phyloP scores from a whole-genome alignment of 2,329 filamentous ascomycete genomes.

The Botrytis galanthina region DNA sequence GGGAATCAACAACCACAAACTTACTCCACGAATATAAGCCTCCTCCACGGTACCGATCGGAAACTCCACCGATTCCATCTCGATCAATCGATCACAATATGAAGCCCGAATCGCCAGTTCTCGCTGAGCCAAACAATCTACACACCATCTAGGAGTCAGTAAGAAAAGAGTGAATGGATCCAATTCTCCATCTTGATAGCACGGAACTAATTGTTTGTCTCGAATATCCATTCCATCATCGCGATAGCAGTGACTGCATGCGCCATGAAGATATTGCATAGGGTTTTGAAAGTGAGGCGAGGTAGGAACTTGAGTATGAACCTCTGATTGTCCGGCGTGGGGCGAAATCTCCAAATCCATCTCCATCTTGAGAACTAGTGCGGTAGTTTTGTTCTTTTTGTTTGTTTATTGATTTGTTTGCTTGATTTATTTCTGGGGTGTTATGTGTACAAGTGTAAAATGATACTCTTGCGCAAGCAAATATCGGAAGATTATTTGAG shows the following conservation, averaged over 20 bases:
- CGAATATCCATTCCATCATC: slow-evolving; percentile 15
- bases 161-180: slow-evolving; percentile 9
- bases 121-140: slow-evolving; percentile 10
- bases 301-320: slow-evolving; percentile 2
- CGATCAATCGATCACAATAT: slow-evolving; percentile 11
- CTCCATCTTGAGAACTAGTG: background rate
- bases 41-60: slow-evolving; percentile 6
- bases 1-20: background rate
- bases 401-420: background rate
- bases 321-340: background rate
- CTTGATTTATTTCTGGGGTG: background rate
- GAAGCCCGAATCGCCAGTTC: slow-evolving; percentile 5
- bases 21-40: slow-evolving; percentile 9
- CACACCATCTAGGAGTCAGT: slow-evolving; percentile 17
- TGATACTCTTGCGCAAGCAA: background rate
- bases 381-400: background rate
- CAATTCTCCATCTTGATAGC: slow-evolving; percentile 1
- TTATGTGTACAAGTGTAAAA: background rate
- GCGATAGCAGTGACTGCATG: slow-evolving; percentile 15
- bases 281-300: background rate
- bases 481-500: background rate
- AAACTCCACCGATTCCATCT: background rate
- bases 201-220: slow-evolving; percentile 13
- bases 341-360: slow-evolving; percentile 9
- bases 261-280: slow-evolving; percentile 15